Base-by-base conservation (phyloP, 345 rosid species). In the Stellera chamaejasme region DNA sequence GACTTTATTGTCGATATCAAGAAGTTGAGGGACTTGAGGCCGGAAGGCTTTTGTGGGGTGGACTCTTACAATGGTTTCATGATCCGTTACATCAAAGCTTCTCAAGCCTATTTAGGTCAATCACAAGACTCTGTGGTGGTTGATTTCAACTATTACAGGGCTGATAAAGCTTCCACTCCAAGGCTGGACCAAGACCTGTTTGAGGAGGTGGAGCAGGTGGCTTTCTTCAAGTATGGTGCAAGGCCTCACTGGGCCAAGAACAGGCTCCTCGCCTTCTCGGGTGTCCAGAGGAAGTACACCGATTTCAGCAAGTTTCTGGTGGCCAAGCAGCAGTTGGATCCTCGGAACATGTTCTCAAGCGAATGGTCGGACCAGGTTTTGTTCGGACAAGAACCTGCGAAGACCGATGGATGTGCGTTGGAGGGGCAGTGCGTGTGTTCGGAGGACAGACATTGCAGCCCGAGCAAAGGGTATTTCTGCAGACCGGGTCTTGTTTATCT, bases 191-290 rank as follows among this genome's bases (percentile, higher is more conserved):
- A 92, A 73, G 90, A 88, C 45, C 69, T 75, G 27, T 77, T 80
- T 88, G 98, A 86, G 73, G 96, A 92, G 76, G 65, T 88, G 13
- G 96, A 92, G 83, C 96, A 88, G 63, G 78, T 92, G 64, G 98
- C 95, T 5, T 85, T 92, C 65, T 59, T 82, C 59, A 84, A 84
- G 57, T 39, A 88, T 16, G 82, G 78, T n/a, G 96, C 96, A 0
- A 84, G 63, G 61, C 93, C 98, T 0, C 98, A 92, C 56, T 92
- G 95, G 95, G 89, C 79, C 7, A 92, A 92, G 71, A 92, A 88
- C 43, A 77, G 87, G 69, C 86, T 83, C 59, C 13, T 75, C 42
- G 89, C 84, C 10, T 88, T 92, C 79, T 44, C 64, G 13, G 77
- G 77, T 7, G 90, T 82, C 54, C 75, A 74, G 64, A 49, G n/a